Base-by-base conservation (phyloP, 768 basidiomycete species). In the Boletus huronensis region DNA sequence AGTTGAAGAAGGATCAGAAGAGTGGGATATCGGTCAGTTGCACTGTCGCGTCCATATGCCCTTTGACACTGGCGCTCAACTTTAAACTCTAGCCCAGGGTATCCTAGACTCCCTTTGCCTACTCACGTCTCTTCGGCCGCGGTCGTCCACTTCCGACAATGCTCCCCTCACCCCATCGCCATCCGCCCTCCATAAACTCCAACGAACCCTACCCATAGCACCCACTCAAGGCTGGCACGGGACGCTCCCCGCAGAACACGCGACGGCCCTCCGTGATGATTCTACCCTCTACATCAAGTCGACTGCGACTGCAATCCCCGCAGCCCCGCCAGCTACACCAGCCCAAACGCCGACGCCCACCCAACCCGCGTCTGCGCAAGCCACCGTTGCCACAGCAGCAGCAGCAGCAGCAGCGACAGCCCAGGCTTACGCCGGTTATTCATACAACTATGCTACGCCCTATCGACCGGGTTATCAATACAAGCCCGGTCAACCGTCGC, bases 1-100 rank as follows among this genome's bases (percentile, higher is more conserved):
- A 50, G 82, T 83, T 3, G 79, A 83, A 64, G 80, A 83, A 64
- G 86, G 78, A 32, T 87, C 87, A 11, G 90, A 91, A 68, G 90
- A 93, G 67, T 90, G 87, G 87, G 84, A 89, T 59, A 82, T 81
- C 56, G 91, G 90, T 91, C 64, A 59, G 85, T 69, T 49, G 34
- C 39, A 13, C n/a, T 23, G 19, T 43, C 52, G 35, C 29, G 28
- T 42, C 35, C 11, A 59, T 54, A 34, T 49, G 6, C 57, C 3
- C 32, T 51, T 42, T 38, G 28, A 43, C n/a, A 3, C 52, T 50
- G 55, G 3, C 8, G 39, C 63, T 62, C 54, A 57, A 48, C 31
- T 42, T 61, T 50, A 54, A n/a, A 32, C 57, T 54, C 36, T 65
- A 92, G 91, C 90, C 21, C 83, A 87, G 67, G 77, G 82, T 51